phyloP scores from a whole-genome alignment of 176 grass and related monocot genomes.

The Olyra latifolia region DNA sequence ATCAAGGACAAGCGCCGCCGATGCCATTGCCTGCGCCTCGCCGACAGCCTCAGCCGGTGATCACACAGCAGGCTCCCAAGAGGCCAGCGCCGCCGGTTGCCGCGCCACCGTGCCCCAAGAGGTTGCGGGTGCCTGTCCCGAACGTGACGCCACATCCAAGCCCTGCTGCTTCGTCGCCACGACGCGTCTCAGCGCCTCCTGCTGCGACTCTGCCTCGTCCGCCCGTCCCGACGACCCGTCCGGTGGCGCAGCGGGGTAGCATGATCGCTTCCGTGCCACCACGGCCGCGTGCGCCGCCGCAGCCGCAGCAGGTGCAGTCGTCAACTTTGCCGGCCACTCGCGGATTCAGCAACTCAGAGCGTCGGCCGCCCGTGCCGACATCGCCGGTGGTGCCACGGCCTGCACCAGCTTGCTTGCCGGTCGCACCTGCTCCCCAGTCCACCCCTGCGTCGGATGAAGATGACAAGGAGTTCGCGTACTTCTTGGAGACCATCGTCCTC shows the following conservation, averaged over 20 bases:
- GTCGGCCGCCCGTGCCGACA: too few species aligned
- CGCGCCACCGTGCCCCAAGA: neutral
- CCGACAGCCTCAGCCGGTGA: neutral
- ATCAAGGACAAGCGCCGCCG: neutral
- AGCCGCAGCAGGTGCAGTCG: too few species aligned
- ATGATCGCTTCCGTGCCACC: too few species aligned
- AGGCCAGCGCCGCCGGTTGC: neutral
- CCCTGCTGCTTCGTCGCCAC: neutral
- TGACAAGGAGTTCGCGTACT: neutral
- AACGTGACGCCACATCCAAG: neutral
- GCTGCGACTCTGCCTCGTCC: neutral
- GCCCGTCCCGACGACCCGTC: too few species aligned
- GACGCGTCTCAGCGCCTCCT: neutral
- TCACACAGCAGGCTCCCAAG: neutral
- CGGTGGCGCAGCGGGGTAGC: too few species aligned
- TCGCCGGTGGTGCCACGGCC: neutral
- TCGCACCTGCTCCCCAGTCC: too few species aligned
- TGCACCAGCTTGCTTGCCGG: neutral
- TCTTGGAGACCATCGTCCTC: neutral
- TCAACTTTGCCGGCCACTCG: too few species aligned
- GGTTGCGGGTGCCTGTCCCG: neutral
- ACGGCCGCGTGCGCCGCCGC: too few species aligned
- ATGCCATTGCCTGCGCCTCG: too few species aligned
- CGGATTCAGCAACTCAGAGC: too few species aligned
- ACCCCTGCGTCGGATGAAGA: neutral